A percentile compares a stretch with the other conserved stretches of the same genome.
These are phyloP conservation scores for Flaveria bidentis DNA, from an alignment of 129 eudicot genomes.

Conservation along the genomic window DNA sequence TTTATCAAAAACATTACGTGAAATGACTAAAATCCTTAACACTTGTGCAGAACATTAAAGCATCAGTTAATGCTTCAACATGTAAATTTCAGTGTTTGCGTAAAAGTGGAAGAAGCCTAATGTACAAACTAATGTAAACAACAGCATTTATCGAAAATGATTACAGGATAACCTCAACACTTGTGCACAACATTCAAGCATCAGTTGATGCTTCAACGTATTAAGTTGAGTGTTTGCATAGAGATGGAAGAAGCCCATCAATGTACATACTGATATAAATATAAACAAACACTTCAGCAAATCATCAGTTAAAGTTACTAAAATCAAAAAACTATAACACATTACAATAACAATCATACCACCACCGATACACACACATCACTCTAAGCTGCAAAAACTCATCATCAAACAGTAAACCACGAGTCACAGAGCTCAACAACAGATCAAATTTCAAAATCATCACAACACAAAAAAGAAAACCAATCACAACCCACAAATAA, in stretches of 20 bases:
- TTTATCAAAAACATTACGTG: neutral
- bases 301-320: neutral
- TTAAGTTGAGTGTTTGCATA: neutral
- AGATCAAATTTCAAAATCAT: neutral
- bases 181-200: slow-evolving; percentile 17
- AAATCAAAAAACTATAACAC: neutral
- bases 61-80: neutral
- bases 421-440: neutral
- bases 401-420: neutral
- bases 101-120: neutral
- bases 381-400: neutral
- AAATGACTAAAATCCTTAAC: neutral
- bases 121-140: neutral
- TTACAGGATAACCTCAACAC: slow-evolving; percentile 6
- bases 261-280: neutral
- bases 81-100: neutral
- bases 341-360: neutral
- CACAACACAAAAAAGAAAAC: neutral
- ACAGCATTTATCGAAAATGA: neutral
- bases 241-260: neutral
- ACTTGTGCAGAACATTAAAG: slow-evolving; percentile 13
- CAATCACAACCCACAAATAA: neutral
- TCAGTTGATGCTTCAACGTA: neutral
- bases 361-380: no score
- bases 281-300: neutral